These are phyloP conservation scores for Phialophora chinensis DNA, from an alignment of 2,329 filamentous ascomycete genomes.

Conservation along the genomic window DNA sequence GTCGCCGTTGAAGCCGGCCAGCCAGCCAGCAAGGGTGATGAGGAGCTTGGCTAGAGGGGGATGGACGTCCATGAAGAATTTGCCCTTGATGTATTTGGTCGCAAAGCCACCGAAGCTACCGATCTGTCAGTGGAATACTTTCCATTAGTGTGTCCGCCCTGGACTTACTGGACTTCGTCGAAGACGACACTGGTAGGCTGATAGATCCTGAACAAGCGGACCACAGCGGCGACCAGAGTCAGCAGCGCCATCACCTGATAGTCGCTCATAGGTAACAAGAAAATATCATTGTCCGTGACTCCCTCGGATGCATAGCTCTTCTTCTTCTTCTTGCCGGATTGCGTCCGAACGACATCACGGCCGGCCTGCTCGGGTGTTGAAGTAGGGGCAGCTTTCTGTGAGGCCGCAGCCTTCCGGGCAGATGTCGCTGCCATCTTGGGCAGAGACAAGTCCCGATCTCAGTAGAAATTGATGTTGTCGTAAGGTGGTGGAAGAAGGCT, in stretches of 20 bases:
- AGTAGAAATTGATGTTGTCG: not conserved
- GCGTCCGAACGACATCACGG: conserved; percentile 13
- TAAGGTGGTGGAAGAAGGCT: conserved; percentile 9
- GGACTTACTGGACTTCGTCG: conserved; percentile 94
- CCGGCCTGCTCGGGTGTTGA: conserved; percentile 39
- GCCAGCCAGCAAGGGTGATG: conserved; percentile 90
- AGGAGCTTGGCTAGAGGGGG: conserved; percentile 95
- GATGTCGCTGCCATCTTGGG: conserved; percentile 26
- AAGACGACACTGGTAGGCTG: conserved; percentile 97
- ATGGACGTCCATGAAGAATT: conserved; percentile 99
- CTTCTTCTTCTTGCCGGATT: conserved; percentile 42
- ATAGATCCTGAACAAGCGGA: conserved; percentile 94
- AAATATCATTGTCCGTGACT: conserved; percentile 86
- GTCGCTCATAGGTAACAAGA: conserved; percentile 81
- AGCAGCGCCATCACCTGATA: conserved; percentile 77
- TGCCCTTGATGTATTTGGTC: conserved; percentile 98
- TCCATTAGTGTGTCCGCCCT: not conserved
- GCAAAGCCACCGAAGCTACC: conserved; percentile 94
- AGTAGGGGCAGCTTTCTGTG: conserved; percentile 19
- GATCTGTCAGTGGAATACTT: conserved; percentile 18
- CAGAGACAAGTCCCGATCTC: not conserved
- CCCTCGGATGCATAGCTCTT: conserved; percentile 56
- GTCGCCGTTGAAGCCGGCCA: conserved; percentile 91
- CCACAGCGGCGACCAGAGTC: conserved; percentile 75
- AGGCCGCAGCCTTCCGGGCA: conserved; percentile 22